Percentiles rank a stretch among this genome's conserved stretches.
Conservation (phyloP, 2,329 filamentous ascomycete genomes). For the Hypoxylon sp. region DNA sequence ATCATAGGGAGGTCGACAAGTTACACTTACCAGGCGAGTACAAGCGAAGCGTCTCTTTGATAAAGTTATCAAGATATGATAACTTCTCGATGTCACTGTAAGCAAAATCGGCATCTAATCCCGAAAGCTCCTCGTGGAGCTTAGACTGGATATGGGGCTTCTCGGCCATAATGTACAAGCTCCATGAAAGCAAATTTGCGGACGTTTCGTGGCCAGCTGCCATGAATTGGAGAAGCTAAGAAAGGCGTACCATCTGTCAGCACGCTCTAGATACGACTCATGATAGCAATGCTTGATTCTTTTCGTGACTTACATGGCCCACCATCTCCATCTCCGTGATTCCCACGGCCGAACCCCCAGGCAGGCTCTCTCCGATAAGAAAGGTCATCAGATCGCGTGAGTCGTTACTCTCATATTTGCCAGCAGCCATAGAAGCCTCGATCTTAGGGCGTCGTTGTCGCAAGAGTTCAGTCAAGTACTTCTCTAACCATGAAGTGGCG, state of each 20-base stretch:
- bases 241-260: not conserved
- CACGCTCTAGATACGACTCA: not conserved
- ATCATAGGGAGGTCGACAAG: no score
- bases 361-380: constrained; percentile 28
- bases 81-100: constrained; percentile 49
- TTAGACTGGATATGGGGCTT: constrained; percentile 53
- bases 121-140: constrained; percentile 55
- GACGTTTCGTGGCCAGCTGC: constrained; percentile 58
- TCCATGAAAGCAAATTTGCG: constrained; percentile 55
- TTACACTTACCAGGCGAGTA: constrained; percentile 48
- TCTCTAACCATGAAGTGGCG: constrained; percentile 34
- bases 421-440: not conserved
- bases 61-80: constrained; percentile 57
- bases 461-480: constrained; percentile 16
- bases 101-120: constrained; percentile 50
- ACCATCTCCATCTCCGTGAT: constrained; percentile 53
- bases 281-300: not conserved
- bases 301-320: constrained; percentile 36
- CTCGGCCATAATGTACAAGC: constrained; percentile 53
- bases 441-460: constrained; percentile 12
- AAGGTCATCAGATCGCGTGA: constrained; percentile 31
- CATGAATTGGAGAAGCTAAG: constrained; percentile 56
- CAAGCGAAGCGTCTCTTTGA: constrained; percentile 57
- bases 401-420: constrained; percentile 13
- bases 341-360: constrained; percentile 19